Base-by-base conservation (phyloP, 148 eudicot species). In the Chenopodium suecicum region DNA sequence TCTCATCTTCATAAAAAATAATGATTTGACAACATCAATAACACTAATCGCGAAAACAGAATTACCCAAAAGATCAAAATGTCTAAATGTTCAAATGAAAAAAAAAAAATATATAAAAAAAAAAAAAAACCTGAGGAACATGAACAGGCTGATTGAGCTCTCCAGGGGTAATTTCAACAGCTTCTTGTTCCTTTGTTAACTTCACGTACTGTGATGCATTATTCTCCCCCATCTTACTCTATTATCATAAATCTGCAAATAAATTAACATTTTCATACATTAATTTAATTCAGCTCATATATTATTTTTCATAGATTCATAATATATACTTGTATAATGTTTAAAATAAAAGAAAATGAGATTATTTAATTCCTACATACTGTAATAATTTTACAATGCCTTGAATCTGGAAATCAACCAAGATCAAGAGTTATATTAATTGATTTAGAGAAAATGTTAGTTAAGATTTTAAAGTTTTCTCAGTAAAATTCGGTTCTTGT, bases 101-200 rank as follows among this genome's bases (percentile, higher is more conserved):
- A 4, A 34, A 34, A 31, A 31, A 31, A 31, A 31, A 31, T 25
- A 23, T 23, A 23, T 23, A 31, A 31, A 31, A 34, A 2, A 4
- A n/a, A 37, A 41, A 41, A 41, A 6, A 41, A 41, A 41, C 44
- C 91, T 82, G 85, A 81, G 85, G 88, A 31, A 92, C 82, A 66
- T 90, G 88, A 77, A 92, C 87, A 78, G 97, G 91, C 84, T 92
- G 90, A 73, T 91, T 91, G 70, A 92, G 90, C 81, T 92, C 97
- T 74, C 92, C 94, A 50, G 97, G 92, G 4, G 88, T 90, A 63
- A 92, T 82, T 10, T 85, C 87, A n/a, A 88, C 82, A 17, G 88
- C 70, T 7, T 76, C 87, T 37, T 86, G 88, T 1, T 85, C 91
- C 79, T 79, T 84, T 23, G 90, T 86, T 20, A 92, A 86, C 83